Base-by-base conservation (phyloP, 2,329 filamentous ascomycete species). In the Claviceps citrina region DNA sequence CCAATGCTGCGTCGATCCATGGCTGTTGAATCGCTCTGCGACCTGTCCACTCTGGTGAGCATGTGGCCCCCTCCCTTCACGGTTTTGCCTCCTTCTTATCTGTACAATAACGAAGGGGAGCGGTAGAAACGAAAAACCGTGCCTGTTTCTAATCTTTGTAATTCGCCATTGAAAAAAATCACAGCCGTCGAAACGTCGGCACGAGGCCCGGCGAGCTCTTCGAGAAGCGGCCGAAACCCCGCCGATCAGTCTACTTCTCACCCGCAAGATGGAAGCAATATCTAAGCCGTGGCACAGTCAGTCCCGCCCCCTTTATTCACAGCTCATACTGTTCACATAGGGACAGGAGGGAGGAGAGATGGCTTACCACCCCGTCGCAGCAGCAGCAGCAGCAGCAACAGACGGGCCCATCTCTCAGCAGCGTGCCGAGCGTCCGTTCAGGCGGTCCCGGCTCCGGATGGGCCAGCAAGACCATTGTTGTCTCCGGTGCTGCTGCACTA, bases 31-130 rank as follows among this genome's bases (percentile, higher is more conserved):
- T 18, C 38, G 25, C 20, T 36, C 41, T 16, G 33, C 38, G 4
- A 40, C 41, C 12, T 43, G 41, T 34, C 41, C 41, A 5, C 30
- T 43, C 1, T 43, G 38, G 41, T 43, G 26, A 24, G 37, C 9
- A 27, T 7, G 9, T 10, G 7, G 26, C 10, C 4, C 6, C 7
- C 10, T 7, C 28, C 20, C 12, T 24, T 32, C 13, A 12, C 18
- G n/a, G 16, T 15, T n/a, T 27, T 12, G 4, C 9, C 12, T 13
- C n/a, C 26, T n/a, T n/a, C 7, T 28, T n/a, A n/a, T n/a, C n/a
- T n/a, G n/a, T n/a, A n/a, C n/a, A n/a, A n/a, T n/a, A n/a, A n/a
- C n/a, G n/a, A n/a, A n/a, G n/a, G n/a, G n/a, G n/a, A n/a, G n/a
- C n/a, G n/a, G n/a, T 7, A 18, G 18, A 19, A 19, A 31, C 5